Percentiles rank a stretch among this genome's conserved stretches.
Evolutionary conservation across 225 moss, liverwort and hornwort genomes (phyloP).

Genomic region (Thuidium tamariscinum): DNA sequence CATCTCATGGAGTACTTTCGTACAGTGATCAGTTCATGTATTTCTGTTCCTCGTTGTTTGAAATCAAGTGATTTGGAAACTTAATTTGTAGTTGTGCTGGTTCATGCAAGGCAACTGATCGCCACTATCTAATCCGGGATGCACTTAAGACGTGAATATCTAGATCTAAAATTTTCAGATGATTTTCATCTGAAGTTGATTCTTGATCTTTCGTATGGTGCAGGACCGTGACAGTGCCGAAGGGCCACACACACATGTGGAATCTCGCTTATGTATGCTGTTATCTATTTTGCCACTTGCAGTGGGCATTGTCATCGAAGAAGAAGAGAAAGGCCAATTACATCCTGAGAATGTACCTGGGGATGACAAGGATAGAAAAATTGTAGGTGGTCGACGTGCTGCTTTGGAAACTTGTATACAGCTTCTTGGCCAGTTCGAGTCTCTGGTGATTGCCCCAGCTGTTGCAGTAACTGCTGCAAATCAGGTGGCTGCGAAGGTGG

Average conservation of each 20-base stretch:
- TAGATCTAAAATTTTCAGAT: neutral
- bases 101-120: neutral
- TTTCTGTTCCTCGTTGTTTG: neutral
- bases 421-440: slow-evolving; percentile 82
- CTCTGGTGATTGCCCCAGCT: slow-evolving; percentile 53
- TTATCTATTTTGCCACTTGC: slow-evolving; percentile 79
- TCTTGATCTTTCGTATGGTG: neutral
- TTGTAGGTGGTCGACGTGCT: slow-evolving; percentile 53
- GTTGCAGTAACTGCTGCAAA: slow-evolving; percentile 61
- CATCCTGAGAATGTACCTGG: slow-evolving; percentile 32
- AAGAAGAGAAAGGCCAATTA: slow-evolving; percentile 65
- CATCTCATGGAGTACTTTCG: neutral
- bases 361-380: slow-evolving; percentile 65
- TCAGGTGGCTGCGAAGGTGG: slow-evolving; percentile 62
- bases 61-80: neutral
- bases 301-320: slow-evolving; percentile 62
- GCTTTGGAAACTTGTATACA: slow-evolving; percentile 64
- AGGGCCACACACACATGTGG: slow-evolving; percentile 55
- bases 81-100: neutral
- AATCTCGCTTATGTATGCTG: slow-evolving; percentile 86
- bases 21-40: neutral
- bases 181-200: neutral
- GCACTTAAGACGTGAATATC: neutral
- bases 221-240: slow-evolving; percentile 68
- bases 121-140: neutral